Base-by-base conservation (phyloP, 2,329 filamentous ascomycete species). In the Pestalotiopsis sp. region DNA sequence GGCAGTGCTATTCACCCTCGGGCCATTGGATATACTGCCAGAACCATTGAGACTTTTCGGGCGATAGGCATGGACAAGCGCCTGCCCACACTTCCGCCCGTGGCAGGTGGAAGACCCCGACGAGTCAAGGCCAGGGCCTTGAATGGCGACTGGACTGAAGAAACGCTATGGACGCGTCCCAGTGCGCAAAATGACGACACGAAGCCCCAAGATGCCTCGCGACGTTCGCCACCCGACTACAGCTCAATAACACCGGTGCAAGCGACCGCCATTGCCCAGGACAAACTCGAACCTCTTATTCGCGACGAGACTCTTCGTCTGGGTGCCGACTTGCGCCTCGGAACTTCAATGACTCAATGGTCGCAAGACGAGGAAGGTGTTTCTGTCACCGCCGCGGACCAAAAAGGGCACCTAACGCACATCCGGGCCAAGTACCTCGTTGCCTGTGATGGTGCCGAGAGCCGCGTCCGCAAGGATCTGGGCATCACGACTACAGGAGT, bases 281-380 rank as follows among this genome's bases (percentile, higher is more conserved):
- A 83, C 69, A 73, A 76, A 27, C 71, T 84, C 9, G 82, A 84
- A 61, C 78, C 79, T 1, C 75, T 83, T 3, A 73, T 84, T 3
- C 71, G 78, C 13, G 68, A 75, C 11, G 68, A 72, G 0, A 82
- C 80, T 4, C 58, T 73, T 6, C 73, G 79, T 59, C 73, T 75
- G 9, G 79, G 79, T 1, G 78, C 73, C 0, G 79, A 82, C 63
- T 70, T 81, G 3, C 75, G 78, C 3, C 80, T 81, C 14, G 71
- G 76, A n/a, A n/a, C 9, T 14, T 45, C 14, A 39, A 64, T 64
- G 39, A 64, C 12, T 77, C 75, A 14, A 76, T 74, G 61, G 76
- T 78, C 67, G 59, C 79, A 75, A 68, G 70, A 77, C 63, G 66
- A 67, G 1, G 62, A 73, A 2, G 70, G 73, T 3, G 75, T 82